phyloP scores from a whole-genome alignment of 2,329 filamentous ascomycete species.

The Acephala macrosclerotiorum region DNA sequence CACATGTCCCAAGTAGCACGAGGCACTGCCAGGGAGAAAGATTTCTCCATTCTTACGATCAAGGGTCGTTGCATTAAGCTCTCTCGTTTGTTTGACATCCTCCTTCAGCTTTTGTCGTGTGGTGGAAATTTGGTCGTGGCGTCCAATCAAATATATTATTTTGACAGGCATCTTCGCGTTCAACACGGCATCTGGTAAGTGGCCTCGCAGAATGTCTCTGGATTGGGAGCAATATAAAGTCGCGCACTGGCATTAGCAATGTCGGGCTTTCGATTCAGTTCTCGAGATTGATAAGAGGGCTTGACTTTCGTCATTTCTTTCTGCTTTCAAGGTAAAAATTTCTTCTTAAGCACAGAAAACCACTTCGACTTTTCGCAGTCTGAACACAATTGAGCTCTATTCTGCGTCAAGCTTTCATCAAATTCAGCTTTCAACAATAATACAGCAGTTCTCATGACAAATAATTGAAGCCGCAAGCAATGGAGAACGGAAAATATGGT shows the following conservation, averaged over 20 bases:
- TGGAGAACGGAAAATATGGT: conserved; percentile 40
- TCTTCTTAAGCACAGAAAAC: background rate
- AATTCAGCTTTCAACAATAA: background rate
- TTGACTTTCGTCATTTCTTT: background rate
- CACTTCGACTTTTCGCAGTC: background rate
- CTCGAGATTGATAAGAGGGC: background rate
- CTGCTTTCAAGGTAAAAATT: background rate
- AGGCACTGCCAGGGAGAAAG: conserved; percentile 5
- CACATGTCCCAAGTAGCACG: background rate
- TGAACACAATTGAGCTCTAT: background rate
- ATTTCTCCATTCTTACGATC: background rate
- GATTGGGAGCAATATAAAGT: background rate
- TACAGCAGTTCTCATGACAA: background rate
- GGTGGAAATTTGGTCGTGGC: background rate
- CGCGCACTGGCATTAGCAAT: background rate
- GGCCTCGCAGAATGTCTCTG: background rate
- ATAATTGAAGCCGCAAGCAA: conserved; percentile 6
- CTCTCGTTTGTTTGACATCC: background rate
- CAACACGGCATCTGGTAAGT: conserved; percentile 7
- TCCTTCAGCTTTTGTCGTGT: background rate
- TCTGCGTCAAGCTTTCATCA: too few species aligned
- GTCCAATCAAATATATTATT: background rate
- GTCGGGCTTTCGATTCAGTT: background rate
- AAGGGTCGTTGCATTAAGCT: conserved; percentile 8
- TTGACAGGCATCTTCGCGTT: conserved; percentile 27